Percentiles rank a stretch among this genome's conserved stretches.
These are phyloP conservation scores for Actinomortierella wolfii DNA, from an alignment of 371 early-diverging fungal species.

Conservation along the genomic window DNA sequence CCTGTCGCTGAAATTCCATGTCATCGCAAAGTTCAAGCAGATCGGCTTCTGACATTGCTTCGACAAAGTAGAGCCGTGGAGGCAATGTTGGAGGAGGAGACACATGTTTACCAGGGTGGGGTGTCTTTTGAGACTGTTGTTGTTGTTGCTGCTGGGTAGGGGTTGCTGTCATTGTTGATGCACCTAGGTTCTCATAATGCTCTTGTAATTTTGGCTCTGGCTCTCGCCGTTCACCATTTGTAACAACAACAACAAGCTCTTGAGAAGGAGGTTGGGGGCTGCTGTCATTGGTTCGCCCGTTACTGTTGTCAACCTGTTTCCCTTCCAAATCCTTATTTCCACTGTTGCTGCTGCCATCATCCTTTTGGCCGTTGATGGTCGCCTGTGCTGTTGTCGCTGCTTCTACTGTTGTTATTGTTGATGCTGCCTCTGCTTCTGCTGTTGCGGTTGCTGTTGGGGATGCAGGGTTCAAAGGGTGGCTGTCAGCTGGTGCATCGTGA, in stretches of 20 bases:
- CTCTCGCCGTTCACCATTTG: not conserved
- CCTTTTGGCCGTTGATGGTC: too few relatives aligned
- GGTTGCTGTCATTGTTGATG: constrained; percentile 1
- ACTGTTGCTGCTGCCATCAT: too few relatives aligned
- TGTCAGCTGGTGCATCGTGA: too few relatives aligned
- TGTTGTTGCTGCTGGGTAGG: not conserved
- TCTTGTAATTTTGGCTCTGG: not conserved
- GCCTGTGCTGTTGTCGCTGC: not conserved
- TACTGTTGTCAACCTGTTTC: too few relatives aligned
- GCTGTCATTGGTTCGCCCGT: too few relatives aligned
- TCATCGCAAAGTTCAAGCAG: constrained; percentile 17
- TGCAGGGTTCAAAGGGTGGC: not conserved
- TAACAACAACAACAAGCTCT: too few relatives aligned
- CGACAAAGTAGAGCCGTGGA: constrained; percentile 29
- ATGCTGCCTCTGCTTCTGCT: not conserved
- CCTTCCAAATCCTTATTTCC: too few relatives aligned
- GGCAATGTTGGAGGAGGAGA: not conserved
- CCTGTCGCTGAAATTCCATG: constrained; percentile 24
- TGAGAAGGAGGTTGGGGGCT: too few relatives aligned
- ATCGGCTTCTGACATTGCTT: constrained; percentile 22
- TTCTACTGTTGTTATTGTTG: not conserved
- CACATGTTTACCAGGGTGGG: not conserved
- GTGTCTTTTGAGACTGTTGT: constrained; percentile 4
- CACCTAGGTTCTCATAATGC: not conserved
- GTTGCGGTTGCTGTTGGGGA: constrained; percentile 3